These are phyloP conservation scores for Talaromyces sp. DNA, from an alignment of 2,329 filamentous ascomycete species.

Conservation along the genomic window DNA sequence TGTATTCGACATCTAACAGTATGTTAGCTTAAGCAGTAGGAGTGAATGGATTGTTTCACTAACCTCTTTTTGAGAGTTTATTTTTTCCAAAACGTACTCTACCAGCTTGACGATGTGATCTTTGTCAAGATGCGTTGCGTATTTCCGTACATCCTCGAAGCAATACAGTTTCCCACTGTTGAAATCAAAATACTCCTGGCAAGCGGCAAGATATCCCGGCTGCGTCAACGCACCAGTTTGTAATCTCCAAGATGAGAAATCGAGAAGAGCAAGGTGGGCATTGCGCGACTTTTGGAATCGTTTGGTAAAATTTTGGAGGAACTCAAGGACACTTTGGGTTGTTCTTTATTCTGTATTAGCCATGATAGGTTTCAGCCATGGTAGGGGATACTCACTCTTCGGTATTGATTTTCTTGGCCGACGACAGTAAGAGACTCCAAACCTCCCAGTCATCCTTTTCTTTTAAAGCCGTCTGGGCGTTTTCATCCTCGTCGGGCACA, in stretches of 20 bases:
- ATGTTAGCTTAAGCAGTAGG: neutral
- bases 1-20: conserved; percentile 17
- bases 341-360: conserved; percentile 19
- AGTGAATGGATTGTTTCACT: conserved; percentile 6
- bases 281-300: conserved; percentile 37
- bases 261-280: conserved; percentile 33
- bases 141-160: conserved; percentile 39
- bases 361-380: neutral
- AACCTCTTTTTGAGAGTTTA: conserved; percentile 19
- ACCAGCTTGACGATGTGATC: conserved; percentile 22
- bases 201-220: conserved; percentile 32
- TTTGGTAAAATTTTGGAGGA: conserved; percentile 30
- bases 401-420: conserved; percentile 25
- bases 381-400: conserved; percentile 27
- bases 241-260: conserved; percentile 23
- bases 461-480: conserved; percentile 23
- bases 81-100: conserved; percentile 19
- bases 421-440: conserved; percentile 38
- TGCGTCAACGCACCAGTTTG: conserved; percentile 20
- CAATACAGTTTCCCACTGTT: conserved; percentile 41
- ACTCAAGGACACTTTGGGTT: conserved; percentile 23
- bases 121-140: conserved; percentile 26
- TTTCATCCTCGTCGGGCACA: conserved; percentile 25
- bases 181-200: conserved; percentile 35
- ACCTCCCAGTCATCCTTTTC: conserved; percentile 43